Base-by-base conservation (phyloP, 495 filamentous ascomycete species). In the Talaromyces adpressus region DNA sequence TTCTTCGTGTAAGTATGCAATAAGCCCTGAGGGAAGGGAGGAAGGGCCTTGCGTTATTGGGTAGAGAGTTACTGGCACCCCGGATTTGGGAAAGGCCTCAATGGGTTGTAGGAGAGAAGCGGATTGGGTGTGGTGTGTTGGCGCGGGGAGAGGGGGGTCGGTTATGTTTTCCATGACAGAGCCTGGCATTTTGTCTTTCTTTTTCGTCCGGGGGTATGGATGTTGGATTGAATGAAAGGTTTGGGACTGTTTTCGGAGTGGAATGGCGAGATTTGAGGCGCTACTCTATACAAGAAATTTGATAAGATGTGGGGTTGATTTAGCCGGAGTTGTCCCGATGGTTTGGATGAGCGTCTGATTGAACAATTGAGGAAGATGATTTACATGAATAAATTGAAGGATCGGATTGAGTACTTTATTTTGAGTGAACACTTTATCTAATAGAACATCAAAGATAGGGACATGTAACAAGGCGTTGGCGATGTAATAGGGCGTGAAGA, bases 131-230 rank as follows among this genome's bases (percentile, higher is more conserved):
- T 62, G 60, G 63, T 84, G 74, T 49, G 76, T 71, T 49, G 86
- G 82, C 23, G 86, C 79, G 65, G 91, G 89, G 63, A 76, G 68
- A 59, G 68, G 71, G 64, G 68, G 72, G 39, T 73, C 73, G 30
- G 69, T 84, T 30, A 91, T 91, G 74, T 96, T 91, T 75, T 97
- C 92, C 65, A 95, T 85, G 75, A 93, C 87, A 57, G 88, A 52
- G 47, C 76, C 66, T 34, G 76, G 76, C 77, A 80, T 80, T 68
- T 64, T 70, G 8, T 25, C 18, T 52, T 22, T 53, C 23, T 62
- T 12, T 22, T 2, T 61, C 1, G 14, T 47, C 14, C 23, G 14
- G 9, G 14, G 8, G 29, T 30, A 30, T 30, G 5, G 29, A 30
- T 6, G 29, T 3, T 30, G 29, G 6, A 7, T 18, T 45, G 39